Evolutionary conservation across 306 rosid genomes (phyloP), one percentile per base, ranked within the genome.

Genomic region (Cajanus cajan): DNA sequence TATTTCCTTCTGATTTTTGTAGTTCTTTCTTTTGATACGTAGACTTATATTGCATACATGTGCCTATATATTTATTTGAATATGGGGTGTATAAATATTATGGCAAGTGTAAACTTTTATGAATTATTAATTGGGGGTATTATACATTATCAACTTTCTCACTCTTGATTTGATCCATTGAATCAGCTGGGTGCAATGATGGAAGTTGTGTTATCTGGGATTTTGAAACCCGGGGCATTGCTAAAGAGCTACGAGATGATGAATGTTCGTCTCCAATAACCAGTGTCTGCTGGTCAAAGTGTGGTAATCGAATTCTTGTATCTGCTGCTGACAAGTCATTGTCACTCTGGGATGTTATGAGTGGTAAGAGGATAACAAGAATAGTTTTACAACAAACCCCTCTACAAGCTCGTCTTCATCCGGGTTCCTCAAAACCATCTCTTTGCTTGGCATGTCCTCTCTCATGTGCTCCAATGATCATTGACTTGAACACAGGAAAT

Each of bases 121-220:
- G 68, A 55, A 44, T 51, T 76, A 24, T 62, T 68, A 33, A 36
- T n/a, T 48, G 64, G 74, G 54, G 72, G 0, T 40, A 47, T 36
- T 76, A 14, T 74, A 10, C 64, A n/a, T 9, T 24, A 54, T 79
- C 68, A 74, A 18, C 31, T 44, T 33, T 18, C 78, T 68, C n/a
- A 79, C 67, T 82, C 57, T 84, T 80, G 41, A 54, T 59, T 88
- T 76, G 74, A n/a, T 82, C 54, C 65, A 78, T 65, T 79, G 78
- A 84, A 57, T 61, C 90, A 94, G 98, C 98, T 80, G 99, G 99
- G 44, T 91, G 97, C 91, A 87, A 91, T 48, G 97, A 93, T 58
- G 99, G 99, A 84, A 95, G 90, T 43, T 95, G 99, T 69, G 66
- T 95, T 73, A 82, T 95, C 36, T 95, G 99, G 98, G 99, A 95